Evolutionary conservation across 169 alveolate species (phyloP), one percentile per base, ranked within the genome.

Genomic region (Besnoitia besnoiti): DNA sequence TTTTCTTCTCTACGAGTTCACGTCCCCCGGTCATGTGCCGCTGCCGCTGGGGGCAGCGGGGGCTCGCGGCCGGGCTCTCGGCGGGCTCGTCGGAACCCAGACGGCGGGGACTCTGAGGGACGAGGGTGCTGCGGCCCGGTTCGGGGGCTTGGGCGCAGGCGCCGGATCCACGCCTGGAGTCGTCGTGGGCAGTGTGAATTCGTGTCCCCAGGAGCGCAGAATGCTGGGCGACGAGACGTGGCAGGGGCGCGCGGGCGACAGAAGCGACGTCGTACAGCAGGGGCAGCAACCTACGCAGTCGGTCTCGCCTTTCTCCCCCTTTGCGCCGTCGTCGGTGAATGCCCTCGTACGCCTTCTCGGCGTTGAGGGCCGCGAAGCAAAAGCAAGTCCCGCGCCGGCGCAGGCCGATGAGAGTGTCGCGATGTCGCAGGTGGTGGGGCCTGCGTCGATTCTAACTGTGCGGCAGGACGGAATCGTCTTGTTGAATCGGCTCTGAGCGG

Each of bases 311-410:
- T 37, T 77, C 33, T 77, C 87, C 33, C 55, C 87, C 39, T 77
- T 42, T 39, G 61, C 87, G 35, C 59, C 87, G 3, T 42, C 87
- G 44, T 40, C 87, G 16, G 87, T 37, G 2, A 77, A 42, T 16
- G 61, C 87, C 3, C 55, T 77, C 24, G 59, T 77, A 12, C 87
- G 87, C 37, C 87, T 77, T 19, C 87, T 77, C 33, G 87, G 87
- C 21, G 87, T 24, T 21, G 87, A 42, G 4, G 87, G 50, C 16
- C 35, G 21, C 14, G 87, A 77, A 2, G 47, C 87, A 10, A 77
- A 42, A 42, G 59, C 12, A 7, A 21, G 37, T 44, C 44, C 19
- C 3, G 5, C 61, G n/a, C 87, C 49, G 19, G 61, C 59, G 61
- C 55, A 1, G 7, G 49, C 87, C 5, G 87, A 37, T 3, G 87